Conservation (phyloP, 1,284 basidiomycete genomes). For the Papiliotrema terrestris region DNA sequence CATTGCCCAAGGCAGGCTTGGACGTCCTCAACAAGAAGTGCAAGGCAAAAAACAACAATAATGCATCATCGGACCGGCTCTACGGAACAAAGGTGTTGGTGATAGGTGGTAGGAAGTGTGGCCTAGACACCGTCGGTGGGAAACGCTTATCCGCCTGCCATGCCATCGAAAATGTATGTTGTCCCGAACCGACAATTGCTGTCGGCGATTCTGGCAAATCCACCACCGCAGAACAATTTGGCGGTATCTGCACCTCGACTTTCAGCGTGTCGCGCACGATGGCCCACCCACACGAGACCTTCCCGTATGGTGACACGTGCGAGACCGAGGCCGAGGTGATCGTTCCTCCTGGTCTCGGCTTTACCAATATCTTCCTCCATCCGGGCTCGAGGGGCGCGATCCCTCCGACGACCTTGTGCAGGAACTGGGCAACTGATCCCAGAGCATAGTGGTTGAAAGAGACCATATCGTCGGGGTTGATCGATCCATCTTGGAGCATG, state of each 20-base stretch:
- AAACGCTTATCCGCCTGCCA: background rate
- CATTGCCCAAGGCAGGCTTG: too few relatives aligned
- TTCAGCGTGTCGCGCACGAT: slow-evolving; percentile 11
- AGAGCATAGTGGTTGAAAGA: slow-evolving; percentile 37
- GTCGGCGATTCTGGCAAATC: slow-evolving; percentile 6
- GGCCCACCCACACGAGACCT: slow-evolving; percentile 10
- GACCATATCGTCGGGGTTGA: slow-evolving; percentile 38
- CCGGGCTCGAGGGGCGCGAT: slow-evolving; percentile 18
- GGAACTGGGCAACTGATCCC: slow-evolving; percentile 24
- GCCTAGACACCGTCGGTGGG: background rate
- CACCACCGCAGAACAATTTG: slow-evolving; percentile 17
- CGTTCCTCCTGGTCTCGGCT: slow-evolving; percentile 28
- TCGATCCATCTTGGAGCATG: slow-evolving; percentile 33
- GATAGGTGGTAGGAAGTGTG: slow-evolving; percentile 1
- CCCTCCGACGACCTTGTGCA: slow-evolving; percentile 26
- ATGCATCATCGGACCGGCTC: too few relatives aligned
- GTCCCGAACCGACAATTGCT: background rate
- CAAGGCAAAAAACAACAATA: too few relatives aligned
- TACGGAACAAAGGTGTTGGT: background rate
- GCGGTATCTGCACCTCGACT: slow-evolving; percentile 16
- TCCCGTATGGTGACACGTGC: slow-evolving; percentile 18
- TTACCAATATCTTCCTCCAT: slow-evolving; percentile 16
- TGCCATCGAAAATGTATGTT: background rate
- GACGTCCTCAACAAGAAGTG: too few relatives aligned
- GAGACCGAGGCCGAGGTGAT: slow-evolving; percentile 17